A percentile compares a stretch with the other conserved stretches of the same genome.
Conservation (phyloP, 768 basidiomycete genomes). For the Mycena belliarum region DNA sequence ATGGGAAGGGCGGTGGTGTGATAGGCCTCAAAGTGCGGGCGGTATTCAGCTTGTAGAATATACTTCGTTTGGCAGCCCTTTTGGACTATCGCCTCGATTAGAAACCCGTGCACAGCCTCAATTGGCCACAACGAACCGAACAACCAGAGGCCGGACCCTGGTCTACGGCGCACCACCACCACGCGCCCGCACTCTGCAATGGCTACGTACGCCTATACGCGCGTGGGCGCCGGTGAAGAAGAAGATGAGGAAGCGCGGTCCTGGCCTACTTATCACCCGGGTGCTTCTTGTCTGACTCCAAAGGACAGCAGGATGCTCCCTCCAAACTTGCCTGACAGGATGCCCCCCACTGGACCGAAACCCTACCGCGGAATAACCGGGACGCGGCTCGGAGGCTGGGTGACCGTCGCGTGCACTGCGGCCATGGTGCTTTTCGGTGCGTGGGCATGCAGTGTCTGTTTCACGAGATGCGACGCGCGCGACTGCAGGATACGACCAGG, state of each 20-base stretch:
- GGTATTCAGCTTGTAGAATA: slow-evolving; percentile 38
- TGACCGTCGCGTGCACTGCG: slow-evolving; percentile 51
- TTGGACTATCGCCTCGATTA: no score
- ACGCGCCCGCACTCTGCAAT: not conserved
- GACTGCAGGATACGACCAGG: slow-evolving; percentile 49
- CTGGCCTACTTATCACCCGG: not conserved
- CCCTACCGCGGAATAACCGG: slow-evolving; percentile 50
- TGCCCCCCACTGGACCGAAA: slow-evolving; percentile 17
- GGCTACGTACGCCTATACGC: slow-evolving; percentile 20
- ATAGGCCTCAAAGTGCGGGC: slow-evolving; percentile 56
- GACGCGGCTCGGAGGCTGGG: slow-evolving; percentile 44
- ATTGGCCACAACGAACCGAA: no score
- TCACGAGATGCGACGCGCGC: not conserved
- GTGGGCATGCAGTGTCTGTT: slow-evolving; percentile 15
- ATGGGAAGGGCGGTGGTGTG: slow-evolving; percentile 69
- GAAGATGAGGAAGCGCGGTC: slow-evolving; percentile 14
- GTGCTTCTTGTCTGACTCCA: not conserved
- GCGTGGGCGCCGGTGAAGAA: slow-evolving; percentile 17
- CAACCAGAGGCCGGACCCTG: slow-evolving; percentile 1
- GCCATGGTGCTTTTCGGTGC: slow-evolving; percentile 57
- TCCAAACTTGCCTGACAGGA: no score
- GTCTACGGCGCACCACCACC: not conserved
- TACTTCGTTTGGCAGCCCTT: no score
- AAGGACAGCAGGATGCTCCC: no score
- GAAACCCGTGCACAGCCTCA: no score